phyloP scores from a whole-genome alignment of 176 grass and related monocot genomes.

The Typha latifolia region DNA sequence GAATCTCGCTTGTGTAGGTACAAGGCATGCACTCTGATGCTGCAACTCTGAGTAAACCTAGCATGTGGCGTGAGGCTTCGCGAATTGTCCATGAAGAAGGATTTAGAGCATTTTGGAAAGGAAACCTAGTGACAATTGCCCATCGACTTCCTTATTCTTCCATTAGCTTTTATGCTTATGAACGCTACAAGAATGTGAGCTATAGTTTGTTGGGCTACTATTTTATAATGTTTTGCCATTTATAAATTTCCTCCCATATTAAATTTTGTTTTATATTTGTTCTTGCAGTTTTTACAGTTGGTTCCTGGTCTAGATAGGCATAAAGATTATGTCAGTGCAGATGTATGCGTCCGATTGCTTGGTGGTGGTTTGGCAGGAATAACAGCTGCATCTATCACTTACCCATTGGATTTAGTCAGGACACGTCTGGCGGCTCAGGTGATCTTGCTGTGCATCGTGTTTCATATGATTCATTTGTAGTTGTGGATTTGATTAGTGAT shows the following conservation, averaged over 20 bases:
- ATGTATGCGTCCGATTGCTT: constrained; percentile 62
- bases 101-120: constrained; percentile 88
- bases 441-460: not conserved
- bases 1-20: constrained; percentile 40
- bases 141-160: constrained; percentile 91
- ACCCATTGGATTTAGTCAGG: constrained; percentile 75
- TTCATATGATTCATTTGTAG: too few relatives aligned
- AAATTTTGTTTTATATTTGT: constrained; percentile 20
- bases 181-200: constrained; percentile 75
- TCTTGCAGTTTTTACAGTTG: constrained; percentile 55
- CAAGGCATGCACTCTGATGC: constrained; percentile 93
- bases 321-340: constrained; percentile 41
- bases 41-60: constrained; percentile 53
- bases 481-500: too few relatives aligned
- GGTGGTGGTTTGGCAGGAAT: constrained; percentile 84
- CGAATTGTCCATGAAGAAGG: constrained; percentile 87
- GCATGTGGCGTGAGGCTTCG: constrained; percentile 70
- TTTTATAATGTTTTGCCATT: not conserved
- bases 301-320: constrained; percentile 59
- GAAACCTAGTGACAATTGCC: constrained; percentile 89
- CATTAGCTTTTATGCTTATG: constrained; percentile 81
- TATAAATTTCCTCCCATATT: not conserved
- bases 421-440: constrained; percentile 92
- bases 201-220: not conserved
- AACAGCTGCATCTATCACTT: constrained; percentile 84